These are phyloP conservation scores for Boletus rufocinnamomeus DNA, from an alignment of 768 basidiomycete species.

Conservation along the genomic window DNA sequence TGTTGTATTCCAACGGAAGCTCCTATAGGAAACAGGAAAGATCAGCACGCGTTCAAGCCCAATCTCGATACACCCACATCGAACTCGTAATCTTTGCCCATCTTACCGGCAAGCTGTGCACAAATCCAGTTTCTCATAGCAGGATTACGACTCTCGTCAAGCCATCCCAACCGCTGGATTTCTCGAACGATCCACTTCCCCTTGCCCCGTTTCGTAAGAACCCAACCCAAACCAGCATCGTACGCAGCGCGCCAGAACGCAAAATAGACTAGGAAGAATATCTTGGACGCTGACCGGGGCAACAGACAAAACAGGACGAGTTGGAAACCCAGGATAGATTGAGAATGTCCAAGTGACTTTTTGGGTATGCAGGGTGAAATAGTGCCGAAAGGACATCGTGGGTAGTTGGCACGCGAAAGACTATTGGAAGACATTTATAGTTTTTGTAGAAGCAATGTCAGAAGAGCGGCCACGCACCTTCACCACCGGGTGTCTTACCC, in stretches of 20 bases:
- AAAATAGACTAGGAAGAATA: slow-evolving; percentile 89
- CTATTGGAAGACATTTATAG: slow-evolving; percentile 41
- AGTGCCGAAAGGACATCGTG: slow-evolving; percentile 86
- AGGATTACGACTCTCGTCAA: slow-evolving; percentile 72
- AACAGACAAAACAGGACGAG: slow-evolving; percentile 68
- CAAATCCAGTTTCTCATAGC: slow-evolving; percentile 78
- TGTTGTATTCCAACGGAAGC: slow-evolving; percentile 90
- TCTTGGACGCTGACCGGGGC: slow-evolving; percentile 52
- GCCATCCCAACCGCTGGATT: slow-evolving; percentile 80
- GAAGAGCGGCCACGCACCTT: slow-evolving; percentile 50
- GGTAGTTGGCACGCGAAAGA: slow-evolving; percentile 91
- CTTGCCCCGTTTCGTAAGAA: slow-evolving; percentile 94
- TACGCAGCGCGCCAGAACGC: slow-evolving; percentile 92
- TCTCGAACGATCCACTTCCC: slow-evolving; percentile 89
- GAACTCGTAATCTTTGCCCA: slow-evolving; percentile 93
- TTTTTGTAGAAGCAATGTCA: slow-evolving; percentile 4
- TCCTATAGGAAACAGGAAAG: slow-evolving; percentile 47
- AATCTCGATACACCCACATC: slow-evolving; percentile 55
- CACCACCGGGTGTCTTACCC: slow-evolving; percentile 83
- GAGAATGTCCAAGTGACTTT: slow-evolving; percentile 86
- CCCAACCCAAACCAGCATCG: slow-evolving; percentile 91
- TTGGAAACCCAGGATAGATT: slow-evolving; percentile 83
- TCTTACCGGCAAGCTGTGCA: slow-evolving; percentile 83
- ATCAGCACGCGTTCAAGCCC: slow-evolving; percentile 11
- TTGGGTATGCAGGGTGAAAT: slow-evolving; percentile 79